A percentile compares a stretch with the other conserved stretches of the same genome.
Conservation (phyloP, 2,329 filamentous ascomycete species). For the Pseudogymnoascus sp. region DNA sequence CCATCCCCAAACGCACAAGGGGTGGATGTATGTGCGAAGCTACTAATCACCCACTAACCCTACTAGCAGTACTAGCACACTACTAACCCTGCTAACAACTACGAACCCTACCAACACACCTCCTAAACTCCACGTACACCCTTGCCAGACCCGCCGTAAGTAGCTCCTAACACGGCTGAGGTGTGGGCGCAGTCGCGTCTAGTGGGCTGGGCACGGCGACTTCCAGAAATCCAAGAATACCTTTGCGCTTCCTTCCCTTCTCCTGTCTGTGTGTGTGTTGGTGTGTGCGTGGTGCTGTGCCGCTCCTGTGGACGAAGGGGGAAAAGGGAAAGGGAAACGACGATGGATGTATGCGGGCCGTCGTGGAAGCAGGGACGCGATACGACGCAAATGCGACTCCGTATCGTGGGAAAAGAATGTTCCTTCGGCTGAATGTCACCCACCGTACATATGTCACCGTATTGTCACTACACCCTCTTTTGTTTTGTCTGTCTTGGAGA, state of each 20-base stretch:
- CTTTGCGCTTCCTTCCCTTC: background rate
- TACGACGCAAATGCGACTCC: background rate
- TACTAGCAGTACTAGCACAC: too few species aligned
- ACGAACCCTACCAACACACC: background rate
- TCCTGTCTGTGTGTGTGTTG: background rate
- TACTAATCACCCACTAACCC: background rate
- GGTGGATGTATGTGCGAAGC: background rate
- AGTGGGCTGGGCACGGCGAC: background rate
- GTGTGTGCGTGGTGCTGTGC: background rate
- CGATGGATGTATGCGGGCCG: background rate
- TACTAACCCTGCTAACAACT: background rate
- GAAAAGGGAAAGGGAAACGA: background rate
- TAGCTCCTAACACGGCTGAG: conserved; percentile 2
- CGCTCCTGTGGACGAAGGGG: background rate
- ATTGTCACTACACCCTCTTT: background rate
- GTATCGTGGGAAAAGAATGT: background rate
- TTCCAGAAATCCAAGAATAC: conserved; percentile 8
- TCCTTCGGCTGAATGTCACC: background rate
- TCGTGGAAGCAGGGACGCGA: background rate
- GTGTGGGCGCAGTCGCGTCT: conserved; percentile 6
- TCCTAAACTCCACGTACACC: conserved; percentile 1
- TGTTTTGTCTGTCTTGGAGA: background rate
- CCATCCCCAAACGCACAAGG: conserved; percentile 1
- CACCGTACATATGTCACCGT: background rate
- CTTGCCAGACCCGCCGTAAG: background rate